Evolutionary conservation across 2,329 filamentous ascomycete species (phyloP).

Genomic region (Achaetomium macrosporum): DNA sequence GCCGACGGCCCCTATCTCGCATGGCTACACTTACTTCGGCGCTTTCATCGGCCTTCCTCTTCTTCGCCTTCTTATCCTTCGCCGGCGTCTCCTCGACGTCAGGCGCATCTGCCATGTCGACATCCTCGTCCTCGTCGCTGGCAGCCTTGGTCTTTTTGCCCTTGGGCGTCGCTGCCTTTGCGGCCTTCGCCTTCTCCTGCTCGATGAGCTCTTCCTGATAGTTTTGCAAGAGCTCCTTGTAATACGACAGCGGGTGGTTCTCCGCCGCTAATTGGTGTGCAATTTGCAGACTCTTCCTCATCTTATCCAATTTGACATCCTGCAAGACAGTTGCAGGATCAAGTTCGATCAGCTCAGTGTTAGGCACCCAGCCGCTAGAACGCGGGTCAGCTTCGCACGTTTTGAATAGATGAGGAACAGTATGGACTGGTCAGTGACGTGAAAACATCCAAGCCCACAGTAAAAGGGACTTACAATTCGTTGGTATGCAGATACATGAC

Average conservation of each 20-base stretch:
- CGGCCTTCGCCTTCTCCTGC: slow-evolving; percentile 45
- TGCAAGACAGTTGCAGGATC: slow-evolving; percentile 62
- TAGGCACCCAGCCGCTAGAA: slow-evolving; percentile 80
- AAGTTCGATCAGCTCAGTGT: slow-evolving; percentile 74
- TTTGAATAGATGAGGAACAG: neutral
- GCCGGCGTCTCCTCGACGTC: slow-evolving; percentile 36
- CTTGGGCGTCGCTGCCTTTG: slow-evolving; percentile 42
- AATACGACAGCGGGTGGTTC: slow-evolving; percentile 69
- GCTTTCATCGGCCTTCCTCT: slow-evolving; percentile 83
- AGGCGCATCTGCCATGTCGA: slow-evolving; percentile 56
- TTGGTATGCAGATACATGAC: slow-evolving; percentile 95
- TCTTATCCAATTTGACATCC: slow-evolving; percentile 65
- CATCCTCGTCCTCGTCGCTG: slow-evolving; percentile 49
- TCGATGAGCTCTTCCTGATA: slow-evolving; percentile 61
- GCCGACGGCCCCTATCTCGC: neutral
- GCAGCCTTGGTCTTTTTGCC: slow-evolving; percentile 47
- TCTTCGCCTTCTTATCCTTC: slow-evolving; percentile 57
- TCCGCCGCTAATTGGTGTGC: slow-evolving; percentile 79
- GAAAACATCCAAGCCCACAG: neutral
- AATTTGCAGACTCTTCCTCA: slow-evolving; percentile 69
- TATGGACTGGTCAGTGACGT: neutral
- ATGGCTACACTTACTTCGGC: slow-evolving; percentile 49
- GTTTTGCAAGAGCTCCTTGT: slow-evolving; percentile 71
- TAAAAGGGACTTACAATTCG: slow-evolving; percentile 73
- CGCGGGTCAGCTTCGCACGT: slow-evolving; percentile 6